Percentiles rank a stretch among this genome's conserved stretches.
Conservation (phyloP, 202 grass and related monocot species). For the Hordeum pubiflorum region DNA sequence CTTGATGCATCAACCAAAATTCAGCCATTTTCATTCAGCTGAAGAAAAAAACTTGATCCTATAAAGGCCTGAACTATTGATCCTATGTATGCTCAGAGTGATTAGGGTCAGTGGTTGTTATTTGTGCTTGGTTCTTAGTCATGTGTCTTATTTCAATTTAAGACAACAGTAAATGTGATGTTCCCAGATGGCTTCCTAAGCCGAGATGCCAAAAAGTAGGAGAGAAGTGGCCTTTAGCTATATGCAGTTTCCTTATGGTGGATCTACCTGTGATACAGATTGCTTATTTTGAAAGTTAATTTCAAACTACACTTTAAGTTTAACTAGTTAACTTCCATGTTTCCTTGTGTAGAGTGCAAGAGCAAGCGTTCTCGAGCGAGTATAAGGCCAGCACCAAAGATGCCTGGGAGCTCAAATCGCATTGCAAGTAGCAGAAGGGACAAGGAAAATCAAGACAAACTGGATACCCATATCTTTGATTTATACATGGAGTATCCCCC, state of each 20-base stretch:
- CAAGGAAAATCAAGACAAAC: constrained; percentile 47
- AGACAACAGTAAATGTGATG: neutral
- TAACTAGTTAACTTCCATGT: neutral
- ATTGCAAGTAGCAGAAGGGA: constrained; percentile 30
- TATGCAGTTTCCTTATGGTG: neutral
- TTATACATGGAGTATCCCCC: constrained; percentile 64
- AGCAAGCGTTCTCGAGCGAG: constrained; percentile 31
- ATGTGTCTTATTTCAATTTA: constrained; percentile 6
- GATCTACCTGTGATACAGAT: neutral
- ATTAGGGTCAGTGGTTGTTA: neutral
- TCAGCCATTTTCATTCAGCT: neutral
- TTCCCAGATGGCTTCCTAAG: neutral
- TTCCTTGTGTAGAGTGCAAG: constrained; percentile 30
- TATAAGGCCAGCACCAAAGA: constrained; percentile 23
- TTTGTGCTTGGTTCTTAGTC: neutral
- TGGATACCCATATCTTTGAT: constrained; percentile 66
- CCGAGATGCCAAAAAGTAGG: neutral
- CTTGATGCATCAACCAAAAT: neutral
- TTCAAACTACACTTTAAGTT: neutral
- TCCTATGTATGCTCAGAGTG: neutral
- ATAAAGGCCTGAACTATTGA: neutral
- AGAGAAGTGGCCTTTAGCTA: neutral
- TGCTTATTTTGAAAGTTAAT: neutral
- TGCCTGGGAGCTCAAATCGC: constrained; percentile 10
- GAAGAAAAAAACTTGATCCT: neutral